These are phyloP conservation scores for Lycium ferocissimum DNA, from an alignment of 257 asterid genomes.

Conservation along the genomic window DNA sequence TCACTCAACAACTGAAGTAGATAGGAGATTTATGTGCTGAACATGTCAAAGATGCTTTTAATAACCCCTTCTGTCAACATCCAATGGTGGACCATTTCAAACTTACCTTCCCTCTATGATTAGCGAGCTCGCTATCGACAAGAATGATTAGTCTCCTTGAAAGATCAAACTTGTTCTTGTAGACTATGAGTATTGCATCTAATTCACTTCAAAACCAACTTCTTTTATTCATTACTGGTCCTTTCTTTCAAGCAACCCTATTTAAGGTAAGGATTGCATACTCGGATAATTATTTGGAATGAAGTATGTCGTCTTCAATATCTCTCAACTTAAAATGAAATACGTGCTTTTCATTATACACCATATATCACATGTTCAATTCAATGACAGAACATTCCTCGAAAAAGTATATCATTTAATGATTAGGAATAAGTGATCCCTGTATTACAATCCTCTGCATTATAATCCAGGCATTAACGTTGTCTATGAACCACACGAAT, in stretches of 20 bases:
- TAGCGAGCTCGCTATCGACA: background rate
- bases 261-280: background rate
- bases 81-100: constrained; percentile 2
- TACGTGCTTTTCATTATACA: too few species aligned
- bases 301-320: background rate
- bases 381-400: too few species aligned
- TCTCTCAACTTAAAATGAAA: background rate
- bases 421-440: too few species aligned
- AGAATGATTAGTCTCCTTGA: background rate
- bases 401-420: too few species aligned
- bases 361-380: too few species aligned
- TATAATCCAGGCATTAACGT: too few species aligned
- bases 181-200: constrained; percentile 16
- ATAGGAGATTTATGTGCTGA: background rate
- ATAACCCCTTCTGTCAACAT: background rate
- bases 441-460: too few species aligned
- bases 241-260: background rate
- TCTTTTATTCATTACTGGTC: background rate
- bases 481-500: too few species aligned
- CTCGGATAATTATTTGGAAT: background rate
- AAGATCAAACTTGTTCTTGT: background rate
- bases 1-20: background rate
- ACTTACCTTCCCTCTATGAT: constrained; percentile 10
- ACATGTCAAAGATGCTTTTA: background rate
- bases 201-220: constrained; percentile 21